Evolutionary conservation across 345 rosid genomes (phyloP), one percentile per base, ranked within the genome.

Genomic region (Lepidium africanum): DNA sequence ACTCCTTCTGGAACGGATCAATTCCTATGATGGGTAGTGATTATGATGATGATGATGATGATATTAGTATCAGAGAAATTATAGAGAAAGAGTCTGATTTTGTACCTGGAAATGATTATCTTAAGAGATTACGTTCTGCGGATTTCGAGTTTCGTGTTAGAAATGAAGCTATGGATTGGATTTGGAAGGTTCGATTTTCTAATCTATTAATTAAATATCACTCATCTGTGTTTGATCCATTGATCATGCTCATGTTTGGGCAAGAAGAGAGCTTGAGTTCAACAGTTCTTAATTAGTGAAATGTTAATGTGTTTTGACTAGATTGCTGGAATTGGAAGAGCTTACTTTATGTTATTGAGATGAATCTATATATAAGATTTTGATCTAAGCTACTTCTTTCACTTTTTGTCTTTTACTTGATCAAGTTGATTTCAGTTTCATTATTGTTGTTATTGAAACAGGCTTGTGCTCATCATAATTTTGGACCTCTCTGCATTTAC

Each of bases 141-240:
- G 83, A 71, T 58, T 73, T 76, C 72, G 82, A 79, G 59, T 60
- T 77, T 79, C 73, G 77, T 43, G 70, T 49, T 30, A 80, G 88
- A 67, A 80, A 73, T 64, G 78, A 79, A 64, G 86, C 86, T 80
- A 63, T 81, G 57, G 80, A 83, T 65, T 83, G 88, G 90, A 81
- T 86, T 75, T 66, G 41, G 59, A 83, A 83, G 87, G 90, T 82
- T 65, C 46, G 35, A 33, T 17, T 71, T 67, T 40, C 14, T 56
- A 42, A 10, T 8, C 9, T 68, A 11, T 6, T 30, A 30, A 30
- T 30, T 5, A 6, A 30, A 30, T 30, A 30, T 30, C 33, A 30
- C 7, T 30, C 5, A 30, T 30, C 33, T 30, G 33, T 30, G 33
- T 30, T 30, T 30, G 33, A 30, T 30, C 33, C 33, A 30, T 30